Conservation (phyloP, 139 green algal genomes). For the Volvox africanus region DNA sequence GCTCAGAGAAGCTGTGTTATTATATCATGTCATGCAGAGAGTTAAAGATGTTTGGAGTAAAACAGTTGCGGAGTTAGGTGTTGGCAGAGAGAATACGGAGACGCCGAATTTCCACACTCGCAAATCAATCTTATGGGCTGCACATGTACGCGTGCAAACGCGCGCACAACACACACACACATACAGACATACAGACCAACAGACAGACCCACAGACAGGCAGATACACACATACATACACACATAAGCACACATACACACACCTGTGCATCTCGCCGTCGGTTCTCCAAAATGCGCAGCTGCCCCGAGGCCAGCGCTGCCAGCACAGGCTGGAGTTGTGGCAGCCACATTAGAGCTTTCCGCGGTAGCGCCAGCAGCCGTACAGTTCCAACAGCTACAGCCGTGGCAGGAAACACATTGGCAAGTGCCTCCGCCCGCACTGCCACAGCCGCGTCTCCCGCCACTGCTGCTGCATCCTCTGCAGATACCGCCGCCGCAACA, state of each 20-base stretch:
- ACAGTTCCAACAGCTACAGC: conserved; percentile 2
- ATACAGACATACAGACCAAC: too few relatives aligned
- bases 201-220: too few relatives aligned
- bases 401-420: background rate
- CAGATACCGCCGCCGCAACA: background rate
- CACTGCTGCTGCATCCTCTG: background rate
- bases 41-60: too few relatives aligned
- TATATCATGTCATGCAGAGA: too few relatives aligned
- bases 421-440: background rate
- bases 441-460: background rate
- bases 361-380: conserved; percentile 15
- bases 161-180: too few relatives aligned
- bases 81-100: too few relatives aligned
- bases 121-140: too few relatives aligned
- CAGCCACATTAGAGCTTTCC: background rate
- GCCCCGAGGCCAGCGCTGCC: background rate
- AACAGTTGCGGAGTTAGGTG: too few relatives aligned
- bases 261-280: conserved; percentile 11
- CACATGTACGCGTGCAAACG: too few relatives aligned
- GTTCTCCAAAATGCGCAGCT: conserved; percentile 11
- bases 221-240: too few relatives aligned
- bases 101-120: too few relatives aligned
- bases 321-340: background rate
- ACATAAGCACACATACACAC: background rate
- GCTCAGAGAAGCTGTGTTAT: too few relatives aligned